phyloP scores from a whole-genome alignment of 495 filamentous ascomycete species.

The Stereocaulon alpinum region DNA sequence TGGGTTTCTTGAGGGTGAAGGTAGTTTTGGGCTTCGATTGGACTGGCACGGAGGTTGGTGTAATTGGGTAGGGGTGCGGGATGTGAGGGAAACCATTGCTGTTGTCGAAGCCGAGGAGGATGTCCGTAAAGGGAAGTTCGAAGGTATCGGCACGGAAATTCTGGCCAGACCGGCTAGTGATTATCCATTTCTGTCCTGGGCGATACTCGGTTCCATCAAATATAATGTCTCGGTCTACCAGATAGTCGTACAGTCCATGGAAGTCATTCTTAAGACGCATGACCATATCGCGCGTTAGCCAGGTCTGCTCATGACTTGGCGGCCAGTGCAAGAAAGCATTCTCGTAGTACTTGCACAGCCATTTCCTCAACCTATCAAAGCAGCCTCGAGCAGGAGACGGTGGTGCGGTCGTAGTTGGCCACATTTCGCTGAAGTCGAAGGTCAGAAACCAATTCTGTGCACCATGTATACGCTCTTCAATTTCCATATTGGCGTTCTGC shows the following conservation, averaged over 20 bases:
- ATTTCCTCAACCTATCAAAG: conserved; percentile 30
- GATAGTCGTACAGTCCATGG: conserved; percentile 58
- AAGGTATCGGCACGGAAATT: conserved; percentile 50
- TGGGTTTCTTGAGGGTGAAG: conserved; percentile 28
- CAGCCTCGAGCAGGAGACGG: conserved; percentile 47
- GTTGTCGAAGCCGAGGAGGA: conserved; percentile 58
- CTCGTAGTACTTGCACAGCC: conserved; percentile 27
- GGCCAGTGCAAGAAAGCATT: conserved; percentile 34
- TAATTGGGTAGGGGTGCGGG: conserved; percentile 57
- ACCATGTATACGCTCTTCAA: conserved; percentile 50
- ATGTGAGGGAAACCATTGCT: conserved; percentile 53
- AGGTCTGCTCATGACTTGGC: conserved; percentile 36
- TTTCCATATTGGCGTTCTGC: conserved; percentile 49
- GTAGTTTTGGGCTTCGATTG: conserved; percentile 29
- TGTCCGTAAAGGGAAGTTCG: conserved; percentile 54
- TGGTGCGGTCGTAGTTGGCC: conserved; percentile 47
- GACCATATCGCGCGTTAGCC: conserved; percentile 50
- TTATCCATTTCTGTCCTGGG: conserved; percentile 47
- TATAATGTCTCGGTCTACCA: conserved; percentile 56
- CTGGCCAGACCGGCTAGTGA: conserved; percentile 42
- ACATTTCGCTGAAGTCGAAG: conserved; percentile 56
- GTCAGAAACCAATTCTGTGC: conserved; percentile 47
- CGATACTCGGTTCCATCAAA: conserved; percentile 52
- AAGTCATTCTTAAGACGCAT: conserved; percentile 55
- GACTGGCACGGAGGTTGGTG: conserved; percentile 34